Conservation (phyloP, 306 rosid genomes). For the Echinosophora koreensis region DNA sequence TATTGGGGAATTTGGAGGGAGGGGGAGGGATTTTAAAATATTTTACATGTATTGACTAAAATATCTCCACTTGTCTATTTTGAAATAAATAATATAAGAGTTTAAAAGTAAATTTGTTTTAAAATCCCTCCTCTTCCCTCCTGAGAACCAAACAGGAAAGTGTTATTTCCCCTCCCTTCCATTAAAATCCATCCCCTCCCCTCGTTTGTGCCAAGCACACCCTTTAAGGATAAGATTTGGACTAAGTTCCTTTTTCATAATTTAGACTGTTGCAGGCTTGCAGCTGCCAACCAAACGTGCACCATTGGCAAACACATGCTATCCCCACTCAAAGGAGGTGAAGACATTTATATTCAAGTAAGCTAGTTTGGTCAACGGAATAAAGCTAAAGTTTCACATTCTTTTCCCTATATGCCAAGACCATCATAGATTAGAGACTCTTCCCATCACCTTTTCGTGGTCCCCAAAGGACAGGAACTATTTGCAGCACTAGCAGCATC, state of each 20-base stretch:
- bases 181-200: too few relatives aligned
- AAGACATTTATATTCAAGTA: neutral
- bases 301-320: neutral
- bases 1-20: too few relatives aligned
- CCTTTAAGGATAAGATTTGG: too few relatives aligned
- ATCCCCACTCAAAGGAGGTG: neutral
- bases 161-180: too few relatives aligned
- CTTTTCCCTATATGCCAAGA: neutral
- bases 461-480: constrained; percentile 15
- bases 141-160: too few relatives aligned
- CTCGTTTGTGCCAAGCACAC: too few relatives aligned
- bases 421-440: constrained; percentile 35
- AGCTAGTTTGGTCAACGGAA: neutral
- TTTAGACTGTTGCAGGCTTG: neutral
- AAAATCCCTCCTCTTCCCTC: too few relatives aligned
- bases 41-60: too few relatives aligned
- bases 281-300: neutral
- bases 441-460: constrained; percentile 35
- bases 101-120: too few relatives aligned
- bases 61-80: too few relatives aligned
- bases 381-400: neutral
- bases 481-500: neutral
- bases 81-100: too few relatives aligned
- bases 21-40: too few relatives aligned
- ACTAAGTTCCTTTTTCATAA: neutral